Evolutionary conservation across 257 asterid genomes (phyloP).

Genomic region (Lithospermum erythrorhizon): DNA sequence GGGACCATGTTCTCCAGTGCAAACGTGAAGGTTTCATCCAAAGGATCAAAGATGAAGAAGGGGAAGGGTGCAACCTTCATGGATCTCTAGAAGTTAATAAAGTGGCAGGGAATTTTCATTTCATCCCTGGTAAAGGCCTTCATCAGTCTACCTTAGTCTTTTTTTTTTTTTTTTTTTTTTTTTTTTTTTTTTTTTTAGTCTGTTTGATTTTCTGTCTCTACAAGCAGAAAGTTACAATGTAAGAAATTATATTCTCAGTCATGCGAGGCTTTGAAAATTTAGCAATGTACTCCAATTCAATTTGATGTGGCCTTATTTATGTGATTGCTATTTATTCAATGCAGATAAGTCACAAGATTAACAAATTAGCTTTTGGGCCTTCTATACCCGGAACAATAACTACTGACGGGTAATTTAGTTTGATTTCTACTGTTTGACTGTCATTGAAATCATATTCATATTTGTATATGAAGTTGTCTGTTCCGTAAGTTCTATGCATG

Average conservation of each 20-base stretch:
- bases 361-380: slow-evolving; percentile 80
- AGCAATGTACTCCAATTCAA: background rate
- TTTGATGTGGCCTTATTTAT: background rate
- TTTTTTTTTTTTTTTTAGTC: too few species aligned
- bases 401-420: slow-evolving; percentile 74
- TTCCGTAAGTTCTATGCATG: too few species aligned
- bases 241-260: slow-evolving; percentile 11
- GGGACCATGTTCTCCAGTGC: slow-evolving; percentile 43
- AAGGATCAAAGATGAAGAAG: slow-evolving; percentile 76
- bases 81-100: slow-evolving; percentile 91
- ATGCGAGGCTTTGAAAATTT: too few species aligned
- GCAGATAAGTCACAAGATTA: slow-evolving; percentile 86
- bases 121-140: slow-evolving; percentile 82
- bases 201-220: slow-evolving; percentile 55
- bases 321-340: background rate
- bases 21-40: slow-evolving; percentile 84
- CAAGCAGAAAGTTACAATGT: slow-evolving; percentile 68
- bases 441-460: too few species aligned
- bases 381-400: slow-evolving; percentile 79
- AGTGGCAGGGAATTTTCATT: slow-evolving; percentile 96
- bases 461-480: too few species aligned
- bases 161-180: too few species aligned
- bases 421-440: too few species aligned
- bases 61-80: slow-evolving; percentile 96
- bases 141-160: slow-evolving; percentile 43